phyloP scores from a whole-genome alignment of 495 filamentous ascomycete species.

The Chaetomium cochliodes region DNA sequence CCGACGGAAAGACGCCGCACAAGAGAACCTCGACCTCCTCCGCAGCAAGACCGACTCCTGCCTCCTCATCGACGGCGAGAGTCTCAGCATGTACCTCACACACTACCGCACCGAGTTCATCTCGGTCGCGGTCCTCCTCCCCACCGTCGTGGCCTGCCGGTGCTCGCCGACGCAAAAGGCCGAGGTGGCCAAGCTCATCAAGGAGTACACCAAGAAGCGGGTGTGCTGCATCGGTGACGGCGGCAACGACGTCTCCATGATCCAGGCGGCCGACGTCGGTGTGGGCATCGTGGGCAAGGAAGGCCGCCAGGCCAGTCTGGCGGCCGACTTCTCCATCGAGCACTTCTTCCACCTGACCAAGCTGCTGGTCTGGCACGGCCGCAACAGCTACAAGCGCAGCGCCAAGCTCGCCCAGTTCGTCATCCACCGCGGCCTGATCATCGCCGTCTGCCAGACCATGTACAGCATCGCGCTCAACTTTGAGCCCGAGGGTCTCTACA shows the following conservation, averaged over 20 bases:
- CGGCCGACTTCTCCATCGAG: conserved; percentile 92
- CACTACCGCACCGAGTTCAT: conserved; percentile 85
- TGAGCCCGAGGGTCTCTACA: conserved; percentile 91
- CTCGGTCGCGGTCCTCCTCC: conserved; percentile 78
- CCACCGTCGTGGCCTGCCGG: conserved; percentile 91
- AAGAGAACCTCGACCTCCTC: conserved; percentile 83
- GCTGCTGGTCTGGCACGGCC: conserved; percentile 94
- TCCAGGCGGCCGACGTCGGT: conserved; percentile 95
- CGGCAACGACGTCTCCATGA: conserved; percentile 99
- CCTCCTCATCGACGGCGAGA: conserved; percentile 93
- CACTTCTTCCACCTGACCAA: conserved; percentile 97
- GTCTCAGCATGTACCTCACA: conserved; percentile 74
- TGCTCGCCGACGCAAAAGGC: conserved; percentile 98
- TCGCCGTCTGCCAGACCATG: conserved; percentile 93
- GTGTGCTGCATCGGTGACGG: conserved; percentile 97
- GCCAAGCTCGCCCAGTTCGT: conserved; percentile 98
- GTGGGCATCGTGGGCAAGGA: conserved; percentile 99
- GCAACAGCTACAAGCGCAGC: conserved; percentile 92
- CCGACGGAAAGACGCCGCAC: conserved; percentile 71
- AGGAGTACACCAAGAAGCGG: conserved; percentile 85
- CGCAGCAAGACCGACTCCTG: conserved; percentile 83
- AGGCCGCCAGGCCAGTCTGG: conserved; percentile 88
- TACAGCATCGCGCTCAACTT: conserved; percentile 90
- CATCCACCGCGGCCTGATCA: conserved; percentile 94
- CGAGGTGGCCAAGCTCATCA: conserved; percentile 87